A percentile compares a stretch with the other conserved stretches of the same genome.
These are phyloP conservation scores for Elongisporangium prolatum DNA, from an alignment of 352 stramenopile species.

Conservation along the genomic window DNA sequence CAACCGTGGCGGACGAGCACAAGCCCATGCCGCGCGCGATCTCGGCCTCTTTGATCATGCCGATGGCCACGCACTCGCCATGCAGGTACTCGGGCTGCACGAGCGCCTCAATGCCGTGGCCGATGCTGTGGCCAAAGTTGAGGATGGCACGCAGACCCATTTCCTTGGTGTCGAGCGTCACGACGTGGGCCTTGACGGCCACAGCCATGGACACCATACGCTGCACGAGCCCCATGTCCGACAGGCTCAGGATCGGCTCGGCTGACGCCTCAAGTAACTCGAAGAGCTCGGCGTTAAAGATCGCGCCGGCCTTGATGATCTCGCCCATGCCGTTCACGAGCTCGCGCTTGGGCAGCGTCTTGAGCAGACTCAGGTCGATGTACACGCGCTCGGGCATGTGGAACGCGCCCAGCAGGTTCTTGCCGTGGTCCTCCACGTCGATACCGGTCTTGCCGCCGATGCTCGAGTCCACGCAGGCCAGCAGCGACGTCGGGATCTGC, in stretches of 20 bases:
- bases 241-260: slow-evolving; percentile 64
- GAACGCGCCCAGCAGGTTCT: slow-evolving; percentile 99
- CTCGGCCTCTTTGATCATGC: slow-evolving; percentile 95
- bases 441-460: slow-evolving; percentile 98
- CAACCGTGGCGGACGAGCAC: slow-evolving; percentile 66
- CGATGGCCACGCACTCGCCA: slow-evolving; percentile 96
- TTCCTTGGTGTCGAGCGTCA: slow-evolving; percentile 95
- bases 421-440: slow-evolving; percentile 91
- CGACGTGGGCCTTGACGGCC: slow-evolving; percentile 95
- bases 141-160: slow-evolving; percentile 94
- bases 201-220: slow-evolving; percentile 56
- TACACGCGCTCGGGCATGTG: slow-evolving; percentile 97
- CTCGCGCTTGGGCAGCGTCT: slow-evolving; percentile 95
- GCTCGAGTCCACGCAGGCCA: slow-evolving; percentile 98
- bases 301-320: slow-evolving; percentile 98
- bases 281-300: slow-evolving; percentile 93
- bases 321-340: slow-evolving; percentile 94
- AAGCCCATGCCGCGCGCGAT: slow-evolving; percentile 83
- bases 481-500: slow-evolving; percentile 95
- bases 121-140: slow-evolving; percentile 99
- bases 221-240: slow-evolving; percentile 65
- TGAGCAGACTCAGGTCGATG: slow-evolving; percentile 91
- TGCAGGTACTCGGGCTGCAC: slow-evolving; percentile 95
- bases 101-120: slow-evolving; percentile 97
- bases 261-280: slow-evolving; percentile 91